A percentile compares a stretch with the other conserved stretches of the same genome.
Evolutionary conservation across 2,329 filamentous ascomycete genomes (phyloP).

Genomic region (Botryotinia calthae): DNA sequence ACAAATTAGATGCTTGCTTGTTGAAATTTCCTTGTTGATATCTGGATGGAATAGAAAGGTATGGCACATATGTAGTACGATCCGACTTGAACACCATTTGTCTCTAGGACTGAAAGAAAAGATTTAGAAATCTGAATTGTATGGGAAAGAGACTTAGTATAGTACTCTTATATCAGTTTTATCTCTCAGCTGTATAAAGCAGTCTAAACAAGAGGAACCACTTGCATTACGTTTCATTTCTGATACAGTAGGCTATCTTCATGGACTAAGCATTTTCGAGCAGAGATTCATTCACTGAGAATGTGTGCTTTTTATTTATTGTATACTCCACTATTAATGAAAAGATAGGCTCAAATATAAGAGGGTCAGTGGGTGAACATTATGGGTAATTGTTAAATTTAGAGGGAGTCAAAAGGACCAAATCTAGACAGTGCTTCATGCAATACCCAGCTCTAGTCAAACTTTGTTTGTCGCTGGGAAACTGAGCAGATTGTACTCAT

Average conservation of each 20-base stretch:
- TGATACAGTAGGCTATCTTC: neutral
- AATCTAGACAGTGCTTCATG: neutral
- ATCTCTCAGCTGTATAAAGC: neutral
- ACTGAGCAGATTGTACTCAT: rapidly evolving
- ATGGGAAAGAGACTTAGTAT: neutral
- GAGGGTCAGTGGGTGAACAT: neutral
- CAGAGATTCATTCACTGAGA: neutral
- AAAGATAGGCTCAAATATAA: neutral
- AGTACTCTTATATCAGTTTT: neutral
- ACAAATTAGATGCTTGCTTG: neutral
- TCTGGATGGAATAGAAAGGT: neutral
- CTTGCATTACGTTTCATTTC: rapidly evolving
- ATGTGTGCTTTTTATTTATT: neutral
- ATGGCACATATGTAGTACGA: neutral
- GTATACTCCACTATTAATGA: neutral
- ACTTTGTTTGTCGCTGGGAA: rapidly evolving
- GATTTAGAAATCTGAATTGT: neutral
- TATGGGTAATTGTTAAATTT: neutral
- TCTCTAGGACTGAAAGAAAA: neutral
- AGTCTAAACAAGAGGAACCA: neutral
- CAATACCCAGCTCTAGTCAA: neutral
- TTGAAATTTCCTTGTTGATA: neutral
- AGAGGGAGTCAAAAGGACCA: neutral
- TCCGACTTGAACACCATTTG: neutral
- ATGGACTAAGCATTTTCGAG: neutral